These are phyloP conservation scores for Arthroderma uncinatum DNA, from an alignment of 2,329 filamentous ascomycete genomes.

Conservation along the genomic window DNA sequence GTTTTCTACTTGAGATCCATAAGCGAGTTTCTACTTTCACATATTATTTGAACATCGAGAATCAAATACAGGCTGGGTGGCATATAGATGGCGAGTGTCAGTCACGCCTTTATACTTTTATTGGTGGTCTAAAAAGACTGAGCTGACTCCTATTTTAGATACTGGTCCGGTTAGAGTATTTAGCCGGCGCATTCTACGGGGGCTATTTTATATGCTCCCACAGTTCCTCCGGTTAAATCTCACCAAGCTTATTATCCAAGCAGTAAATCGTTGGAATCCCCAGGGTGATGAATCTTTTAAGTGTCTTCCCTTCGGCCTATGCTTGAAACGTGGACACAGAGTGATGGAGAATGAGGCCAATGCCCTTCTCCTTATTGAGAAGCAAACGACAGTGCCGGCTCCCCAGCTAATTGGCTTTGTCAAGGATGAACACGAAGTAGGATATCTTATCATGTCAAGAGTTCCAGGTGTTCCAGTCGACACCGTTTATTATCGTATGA, in stretches of 20 bases:
- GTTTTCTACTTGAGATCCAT: constrained; percentile 9
- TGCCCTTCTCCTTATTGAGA: constrained; percentile 12
- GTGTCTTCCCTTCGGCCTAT: constrained; percentile 13
- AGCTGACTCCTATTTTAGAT: background rate
- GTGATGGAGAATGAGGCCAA: constrained; percentile 12
- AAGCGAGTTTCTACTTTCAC: constrained; percentile 3
- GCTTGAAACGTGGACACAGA: constrained; percentile 9
- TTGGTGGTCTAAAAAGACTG: no score
- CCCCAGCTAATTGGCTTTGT: constrained; percentile 11
- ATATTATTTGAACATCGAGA: constrained; percentile 7
- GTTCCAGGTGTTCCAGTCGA: constrained; percentile 7
- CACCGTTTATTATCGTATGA: constrained; percentile 7
- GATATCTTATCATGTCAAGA: constrained; percentile 14
- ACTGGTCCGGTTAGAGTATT: background rate
- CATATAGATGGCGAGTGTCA: background rate
- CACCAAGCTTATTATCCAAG: constrained; percentile 5
- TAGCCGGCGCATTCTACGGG: constrained; percentile 4
- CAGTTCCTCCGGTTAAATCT: constrained; percentile 3
- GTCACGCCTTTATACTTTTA: background rate
- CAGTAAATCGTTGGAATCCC: constrained; percentile 2
- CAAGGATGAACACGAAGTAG: constrained; percentile 3
- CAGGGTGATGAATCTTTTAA: constrained; percentile 3
- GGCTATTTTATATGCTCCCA: constrained; percentile 7
- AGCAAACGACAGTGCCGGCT: constrained; percentile 11
- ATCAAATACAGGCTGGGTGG: constrained; percentile 7